Base-by-base conservation (phyloP, 345 rosid species). In the Linum trigynum region DNA sequence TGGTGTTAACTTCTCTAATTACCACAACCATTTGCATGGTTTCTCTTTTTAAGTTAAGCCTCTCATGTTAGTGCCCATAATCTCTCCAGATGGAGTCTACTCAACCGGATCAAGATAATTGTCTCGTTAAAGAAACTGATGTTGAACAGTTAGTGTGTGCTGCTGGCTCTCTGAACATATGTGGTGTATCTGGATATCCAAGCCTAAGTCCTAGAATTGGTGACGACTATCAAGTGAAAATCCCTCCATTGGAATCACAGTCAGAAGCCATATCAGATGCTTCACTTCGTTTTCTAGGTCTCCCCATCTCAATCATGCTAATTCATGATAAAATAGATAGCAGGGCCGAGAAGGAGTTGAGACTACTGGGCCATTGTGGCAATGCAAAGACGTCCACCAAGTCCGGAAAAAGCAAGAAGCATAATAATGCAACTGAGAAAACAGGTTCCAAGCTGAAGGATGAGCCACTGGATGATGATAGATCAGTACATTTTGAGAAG, bases 191-290 rank as follows among this genome's bases (percentile, higher is more conserved):
- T 56, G 90, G 90, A 43, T 78, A 78, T 72, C 90, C 79, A 41
- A 67, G 65, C 69, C 65, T 76, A 65, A 78, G 72, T 73, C 81
- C 85, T 61, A 84, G 92, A 67, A 70, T 86, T 69, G 96, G 96
- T 37, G 80, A 83, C 5, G 81, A 82, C 14, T 89, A 76, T 73
- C 96, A 86, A 67, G 85, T 63, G 15, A 80, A 82, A 65, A 78
- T 89, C 78, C 87, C 90, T 69, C 78, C 82, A 17, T 70, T 83
- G 83, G 71, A 83, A 71, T 75, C 87, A 57, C 80, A 74, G 73
- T 57, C 83, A 61, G 79, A 67, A 69, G 76, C 39, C 57, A 57
- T 2, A n/a, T 15, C 62, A 51, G 69, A 69, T 62, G 65, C 69
- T 64, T 78, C 83, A 4, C 71, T 70, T 72, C 64, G 72, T 14